phyloP scores from a whole-genome alignment of 1,284 basidiomycete species.

The Ganoderma lucidum region DNA sequence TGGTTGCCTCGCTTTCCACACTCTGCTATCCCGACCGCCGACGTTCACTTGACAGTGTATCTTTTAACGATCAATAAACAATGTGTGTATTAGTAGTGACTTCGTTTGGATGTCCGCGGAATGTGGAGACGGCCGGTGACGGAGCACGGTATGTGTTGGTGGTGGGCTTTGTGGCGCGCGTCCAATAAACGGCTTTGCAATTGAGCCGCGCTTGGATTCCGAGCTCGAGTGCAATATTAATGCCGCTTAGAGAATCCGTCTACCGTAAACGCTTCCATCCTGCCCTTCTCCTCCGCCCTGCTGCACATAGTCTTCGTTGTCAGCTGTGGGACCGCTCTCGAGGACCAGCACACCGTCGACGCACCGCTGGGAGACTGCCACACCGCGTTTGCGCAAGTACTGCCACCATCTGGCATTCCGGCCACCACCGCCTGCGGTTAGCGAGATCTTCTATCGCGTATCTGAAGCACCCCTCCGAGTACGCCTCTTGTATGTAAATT shows the following conservation, averaged over 20 bases:
- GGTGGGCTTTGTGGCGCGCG: constrained; percentile 4
- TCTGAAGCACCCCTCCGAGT: constrained; percentile 13
- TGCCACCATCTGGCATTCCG: neutral
- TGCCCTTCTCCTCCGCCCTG: neutral
- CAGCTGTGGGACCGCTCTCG: constrained; percentile 3
- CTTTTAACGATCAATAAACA: neutral
- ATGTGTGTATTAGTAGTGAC: constrained; percentile 8
- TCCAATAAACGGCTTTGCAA: neutral
- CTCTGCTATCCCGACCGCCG: neutral
- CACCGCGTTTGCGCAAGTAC: constrained; percentile 4
- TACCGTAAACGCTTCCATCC: constrained; percentile 13
- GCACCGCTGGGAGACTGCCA: neutral
- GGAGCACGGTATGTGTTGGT: neutral
- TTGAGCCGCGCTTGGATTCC: neutral
- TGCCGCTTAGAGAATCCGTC: constrained; percentile 7
- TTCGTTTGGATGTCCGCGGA: neutral
- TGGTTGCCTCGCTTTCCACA: neutral
- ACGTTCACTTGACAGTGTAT: constrained; percentile 1
- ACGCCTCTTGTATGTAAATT: constrained; percentile 32
- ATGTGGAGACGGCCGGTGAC: neutral
- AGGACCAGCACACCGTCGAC: neutral
- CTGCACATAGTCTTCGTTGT: neutral
- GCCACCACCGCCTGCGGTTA: constrained; percentile 3
- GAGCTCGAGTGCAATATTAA: neutral
- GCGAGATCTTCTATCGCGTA: constrained; percentile 32